These are phyloP conservation scores for Alternaria gansuensis DNA, from an alignment of 2,329 filamentous ascomycete genomes.

Conservation along the genomic window DNA sequence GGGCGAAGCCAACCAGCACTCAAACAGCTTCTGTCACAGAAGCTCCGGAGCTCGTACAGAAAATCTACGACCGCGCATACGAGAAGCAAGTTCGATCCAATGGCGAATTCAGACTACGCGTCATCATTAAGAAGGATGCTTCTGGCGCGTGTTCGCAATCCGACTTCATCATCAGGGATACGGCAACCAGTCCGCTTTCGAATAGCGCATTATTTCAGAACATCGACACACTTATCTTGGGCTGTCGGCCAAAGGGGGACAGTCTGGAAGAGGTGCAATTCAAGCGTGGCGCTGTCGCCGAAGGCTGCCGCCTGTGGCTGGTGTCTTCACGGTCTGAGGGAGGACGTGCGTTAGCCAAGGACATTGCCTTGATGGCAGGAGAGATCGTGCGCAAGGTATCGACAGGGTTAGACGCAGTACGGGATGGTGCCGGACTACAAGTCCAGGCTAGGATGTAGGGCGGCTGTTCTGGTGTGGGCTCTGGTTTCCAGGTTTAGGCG, in stretches of 20 bases:
- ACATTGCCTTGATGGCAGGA: constrained; percentile 47
- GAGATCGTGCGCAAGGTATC: constrained; percentile 43
- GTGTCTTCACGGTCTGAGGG: constrained; percentile 45
- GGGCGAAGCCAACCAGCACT: constrained; percentile 42
- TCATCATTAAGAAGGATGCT: constrained; percentile 41
- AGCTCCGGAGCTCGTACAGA: constrained; percentile 44
- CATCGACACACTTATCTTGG: constrained; percentile 46
- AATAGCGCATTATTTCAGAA: constrained; percentile 40
- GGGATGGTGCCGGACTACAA: constrained; percentile 30
- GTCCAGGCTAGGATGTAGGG: constrained; percentile 46
- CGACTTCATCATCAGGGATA: constrained; percentile 46
- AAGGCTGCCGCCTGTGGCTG: constrained; percentile 46
- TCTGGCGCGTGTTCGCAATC: constrained; percentile 37
- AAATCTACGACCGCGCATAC: constrained; percentile 49
- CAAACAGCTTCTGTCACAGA: constrained; percentile 31
- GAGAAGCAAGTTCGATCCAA: constrained; percentile 50
- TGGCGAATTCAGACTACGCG: constrained; percentile 40
- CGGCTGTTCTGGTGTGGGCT: constrained; percentile 8
- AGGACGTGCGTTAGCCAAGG: constrained; percentile 49
- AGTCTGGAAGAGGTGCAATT: constrained; percentile 52
- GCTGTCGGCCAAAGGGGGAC: constrained; percentile 48
- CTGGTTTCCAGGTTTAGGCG: constrained; percentile 9
- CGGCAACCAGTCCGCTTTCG: constrained; percentile 23
- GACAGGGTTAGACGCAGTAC: constrained; percentile 23
- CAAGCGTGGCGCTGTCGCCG: constrained; percentile 46